These are phyloP conservation scores for carrot (Daucus carota) DNA, from an alignment of 129 eudicot species.

Conservation along the genomic window DH1_v3.0 NC_030381.2:54498501-54499000, in stretches of 20 bases:
- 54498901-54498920: neutral
- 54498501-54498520: too few relatives aligned
- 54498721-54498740: neutral
- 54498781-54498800: neutral
- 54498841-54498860: neutral
- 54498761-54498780: neutral
- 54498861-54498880: neutral
- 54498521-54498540: neutral
- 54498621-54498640: slow-evolving; percentile 52
- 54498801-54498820: neutral
- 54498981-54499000: too few relatives aligned
- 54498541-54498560: neutral
- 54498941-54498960: neutral
- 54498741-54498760: neutral
- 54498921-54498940: neutral
- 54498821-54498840: neutral
- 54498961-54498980: neutral
- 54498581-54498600: slow-evolving; percentile 31
- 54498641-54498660: slow-evolving; percentile 83
- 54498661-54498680: slow-evolving; percentile 97
- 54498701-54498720: neutral
- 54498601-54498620: slow-evolving; percentile 85
- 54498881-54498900: neutral
- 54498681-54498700: slow-evolving; percentile 52
- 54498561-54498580: neutral